phyloP scores from a whole-genome alignment of 73 alveolate genomes.

The Symbiodinium pilosum region DNA sequence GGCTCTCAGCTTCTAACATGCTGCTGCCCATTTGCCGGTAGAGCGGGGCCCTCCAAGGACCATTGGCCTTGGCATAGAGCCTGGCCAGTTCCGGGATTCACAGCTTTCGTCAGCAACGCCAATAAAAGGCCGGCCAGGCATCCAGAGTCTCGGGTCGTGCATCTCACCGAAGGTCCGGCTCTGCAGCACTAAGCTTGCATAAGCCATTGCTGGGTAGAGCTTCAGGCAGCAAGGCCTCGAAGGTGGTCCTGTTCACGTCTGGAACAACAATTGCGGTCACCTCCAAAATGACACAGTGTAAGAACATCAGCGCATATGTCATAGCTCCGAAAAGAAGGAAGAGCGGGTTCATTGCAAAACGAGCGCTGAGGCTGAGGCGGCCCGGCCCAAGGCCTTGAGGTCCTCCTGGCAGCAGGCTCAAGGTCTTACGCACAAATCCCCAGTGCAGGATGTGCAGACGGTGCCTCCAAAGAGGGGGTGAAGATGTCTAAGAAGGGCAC shows the following conservation, averaged over 20 bases:
- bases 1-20: slow-evolving; percentile 10
- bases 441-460: no score
- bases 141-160: neutral
- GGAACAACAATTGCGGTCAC: slow-evolving; percentile 55
- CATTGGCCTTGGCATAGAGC: slow-evolving; percentile 32
- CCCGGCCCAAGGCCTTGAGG: neutral
- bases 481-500: slow-evolving; percentile 35
- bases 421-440: no score
- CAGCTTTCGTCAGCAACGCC: neutral
- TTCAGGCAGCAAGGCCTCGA: slow-evolving; percentile 19
- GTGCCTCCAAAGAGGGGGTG: slow-evolving; percentile 34
- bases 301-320: neutral
- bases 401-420: neutral
- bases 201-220: no score
- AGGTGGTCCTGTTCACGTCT: neutral
- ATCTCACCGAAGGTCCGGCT: neutral
- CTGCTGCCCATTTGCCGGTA: slow-evolving; percentile 60
- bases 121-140: neutral
- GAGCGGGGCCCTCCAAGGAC: slow-evolving; percentile 74
- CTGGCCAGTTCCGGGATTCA: no score
- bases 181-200: neutral
- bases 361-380: neutral
- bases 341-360: no score
- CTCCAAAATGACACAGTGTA: neutral
- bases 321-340: neutral